Conservation (phyloP, 2,329 filamentous ascomycete genomes). For the Lojkania enalia region DNA sequence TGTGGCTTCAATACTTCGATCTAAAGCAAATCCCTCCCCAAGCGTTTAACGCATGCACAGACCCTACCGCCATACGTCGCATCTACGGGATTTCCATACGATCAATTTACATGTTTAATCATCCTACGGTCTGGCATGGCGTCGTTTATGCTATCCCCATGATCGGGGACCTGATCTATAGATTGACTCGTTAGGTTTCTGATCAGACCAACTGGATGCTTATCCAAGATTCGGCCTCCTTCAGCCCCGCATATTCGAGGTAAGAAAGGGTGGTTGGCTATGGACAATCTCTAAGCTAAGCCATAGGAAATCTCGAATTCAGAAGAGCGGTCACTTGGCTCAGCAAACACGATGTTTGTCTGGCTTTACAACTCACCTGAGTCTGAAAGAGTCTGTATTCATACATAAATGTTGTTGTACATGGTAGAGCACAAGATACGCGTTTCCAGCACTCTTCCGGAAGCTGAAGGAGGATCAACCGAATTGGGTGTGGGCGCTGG, state of each 20-base stretch:
- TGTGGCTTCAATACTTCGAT: too few species aligned
- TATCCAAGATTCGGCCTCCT: slow-evolving; percentile 22
- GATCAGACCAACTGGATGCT: too few species aligned
- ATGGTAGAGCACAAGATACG: too few species aligned
- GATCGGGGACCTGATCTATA: slow-evolving; percentile 54
- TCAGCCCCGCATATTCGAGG: slow-evolving; percentile 31
- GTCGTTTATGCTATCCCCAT: slow-evolving; percentile 73
- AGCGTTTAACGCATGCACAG: slow-evolving; percentile 71
- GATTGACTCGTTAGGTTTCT: slow-evolving; percentile 47
- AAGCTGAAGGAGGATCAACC: not conserved
- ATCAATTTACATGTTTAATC: slow-evolving; percentile 68
- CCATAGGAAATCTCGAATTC: too few species aligned
- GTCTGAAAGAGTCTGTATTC: too few species aligned
- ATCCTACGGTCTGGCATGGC: slow-evolving; percentile 69
- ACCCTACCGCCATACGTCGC: slow-evolving; percentile 73
- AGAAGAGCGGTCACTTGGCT: slow-evolving; percentile 1
- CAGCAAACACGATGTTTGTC: too few species aligned
- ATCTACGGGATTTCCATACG: slow-evolving; percentile 79
- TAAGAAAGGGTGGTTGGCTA: too few species aligned
- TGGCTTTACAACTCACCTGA: too few species aligned
- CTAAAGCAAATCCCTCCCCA: too few species aligned
- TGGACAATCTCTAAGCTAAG: too few species aligned
- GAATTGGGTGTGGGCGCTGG: not conserved
- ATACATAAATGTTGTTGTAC: too few species aligned
- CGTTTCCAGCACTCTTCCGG: too few species aligned